Evolutionary conservation across 208 protist genomes (phyloP).

Genomic region (Crithidia brevicula): DNA sequence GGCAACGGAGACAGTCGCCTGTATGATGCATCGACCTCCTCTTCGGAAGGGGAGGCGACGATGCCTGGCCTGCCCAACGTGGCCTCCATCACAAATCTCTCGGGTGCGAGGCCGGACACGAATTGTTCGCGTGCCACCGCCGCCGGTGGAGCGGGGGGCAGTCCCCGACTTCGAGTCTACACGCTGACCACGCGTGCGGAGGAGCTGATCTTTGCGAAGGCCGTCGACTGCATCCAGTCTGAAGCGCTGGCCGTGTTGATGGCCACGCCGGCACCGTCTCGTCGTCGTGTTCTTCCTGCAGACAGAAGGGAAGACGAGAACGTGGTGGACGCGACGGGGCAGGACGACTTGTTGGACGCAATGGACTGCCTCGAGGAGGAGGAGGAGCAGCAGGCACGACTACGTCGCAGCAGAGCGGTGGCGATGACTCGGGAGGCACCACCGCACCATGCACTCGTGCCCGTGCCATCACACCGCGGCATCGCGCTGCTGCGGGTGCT

Average conservation of each 20-base stretch:
- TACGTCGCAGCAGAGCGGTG: neutral
- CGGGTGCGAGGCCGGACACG: neutral
- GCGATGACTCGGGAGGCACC: neutral
- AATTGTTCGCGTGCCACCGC: neutral
- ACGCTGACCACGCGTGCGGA: slow-evolving; percentile 24
- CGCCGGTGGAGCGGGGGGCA: too few relatives aligned
- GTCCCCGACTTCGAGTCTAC: slow-evolving; percentile 12
- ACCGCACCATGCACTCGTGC: neutral
- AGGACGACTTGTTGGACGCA: slow-evolving; percentile 1
- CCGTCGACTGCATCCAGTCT: slow-evolving; percentile 30
- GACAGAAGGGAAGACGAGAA: too few relatives aligned
- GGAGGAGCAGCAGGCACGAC: slow-evolving; percentile 4
- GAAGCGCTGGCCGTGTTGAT: slow-evolving; percentile 28
- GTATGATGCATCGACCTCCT: slow-evolving; percentile 12
- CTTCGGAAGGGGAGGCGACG: slow-evolving; percentile 13
- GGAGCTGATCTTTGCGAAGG: slow-evolving; percentile 34
- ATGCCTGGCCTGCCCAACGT: slow-evolving; percentile 19
- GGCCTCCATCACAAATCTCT: slow-evolving; percentile 16
- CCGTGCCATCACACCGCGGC: slow-evolving; percentile 26
- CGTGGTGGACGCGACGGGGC: neutral
- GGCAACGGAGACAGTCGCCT: neutral
- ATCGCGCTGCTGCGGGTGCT: slow-evolving; percentile 58
- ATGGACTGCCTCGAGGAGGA: slow-evolving; percentile 30
- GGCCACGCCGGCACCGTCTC: neutral
- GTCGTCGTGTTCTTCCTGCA: too few relatives aligned